These are phyloP conservation scores for Dacryopinax spathularia DNA, from an alignment of 768 basidiomycete genomes.

Conservation along the genomic window DNA sequence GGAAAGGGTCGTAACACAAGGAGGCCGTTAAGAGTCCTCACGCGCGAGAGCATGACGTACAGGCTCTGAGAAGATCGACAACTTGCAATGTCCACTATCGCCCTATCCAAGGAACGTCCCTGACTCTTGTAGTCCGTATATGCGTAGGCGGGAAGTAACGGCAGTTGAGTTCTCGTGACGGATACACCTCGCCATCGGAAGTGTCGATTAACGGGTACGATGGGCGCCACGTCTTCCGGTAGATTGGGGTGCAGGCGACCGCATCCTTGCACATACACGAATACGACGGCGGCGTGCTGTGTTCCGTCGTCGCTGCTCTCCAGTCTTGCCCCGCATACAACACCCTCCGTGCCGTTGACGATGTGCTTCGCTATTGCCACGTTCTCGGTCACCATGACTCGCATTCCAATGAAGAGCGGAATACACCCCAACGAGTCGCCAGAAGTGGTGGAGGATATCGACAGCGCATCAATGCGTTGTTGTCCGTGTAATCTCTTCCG, in stretches of 20 bases:
- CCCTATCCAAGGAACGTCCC: neutral
- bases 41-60: constrained; percentile 5
- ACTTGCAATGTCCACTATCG: neutral
- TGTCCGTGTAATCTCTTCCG: neutral
- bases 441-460: neutral
- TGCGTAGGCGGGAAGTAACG: constrained; percentile 1
- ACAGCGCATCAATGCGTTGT: neutral
- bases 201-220: neutral
- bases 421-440: neutral
- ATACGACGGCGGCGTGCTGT: neutral
- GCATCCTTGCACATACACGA: neutral
- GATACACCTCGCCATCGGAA: neutral
- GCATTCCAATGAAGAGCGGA: constrained; percentile 1
- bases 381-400: constrained; percentile 3
- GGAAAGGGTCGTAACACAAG: neutral
- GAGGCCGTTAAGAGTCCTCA: neutral
- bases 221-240: neutral
- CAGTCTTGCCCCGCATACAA: neutral
- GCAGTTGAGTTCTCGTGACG: neutral
- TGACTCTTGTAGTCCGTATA: constrained; percentile 8
- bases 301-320: neutral
- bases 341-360: constrained; percentile 2
- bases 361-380: neutral
- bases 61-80: neutral
- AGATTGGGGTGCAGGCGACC: neutral